phyloP scores from a whole-genome alignment of 208 protist genomes.

The Acanthamoeba triangularis region DNA sequence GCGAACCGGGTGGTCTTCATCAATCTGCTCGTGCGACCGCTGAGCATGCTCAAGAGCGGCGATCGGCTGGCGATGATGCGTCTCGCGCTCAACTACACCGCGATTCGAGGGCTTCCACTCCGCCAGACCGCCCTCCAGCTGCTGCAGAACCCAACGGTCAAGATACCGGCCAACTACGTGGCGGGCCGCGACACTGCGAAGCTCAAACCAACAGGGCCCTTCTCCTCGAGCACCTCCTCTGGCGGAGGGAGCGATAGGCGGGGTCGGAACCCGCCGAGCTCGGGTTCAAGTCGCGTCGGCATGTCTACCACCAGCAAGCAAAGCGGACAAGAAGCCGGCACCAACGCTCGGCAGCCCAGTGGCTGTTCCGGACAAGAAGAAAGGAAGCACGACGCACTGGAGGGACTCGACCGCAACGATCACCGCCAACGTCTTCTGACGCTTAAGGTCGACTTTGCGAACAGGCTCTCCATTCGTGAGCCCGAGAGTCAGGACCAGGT shows the following conservation, averaged over 20 bases:
- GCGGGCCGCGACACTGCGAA: background rate
- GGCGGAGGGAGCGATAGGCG: background rate
- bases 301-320: background rate
- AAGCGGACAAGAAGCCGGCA: background rate
- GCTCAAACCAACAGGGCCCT: background rate
- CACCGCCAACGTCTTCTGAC: background rate
- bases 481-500: background rate
- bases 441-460: background rate
- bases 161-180: background rate
- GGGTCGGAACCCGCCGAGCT: background rate
- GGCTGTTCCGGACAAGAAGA: background rate
- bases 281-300: background rate
- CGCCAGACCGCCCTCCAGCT: background rate
- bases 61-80: background rate
- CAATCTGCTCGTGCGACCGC: background rate
- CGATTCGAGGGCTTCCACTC: conserved; percentile 2
- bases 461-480: background rate
- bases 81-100: background rate
- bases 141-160: background rate
- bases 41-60: background rate
- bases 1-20: background rate
- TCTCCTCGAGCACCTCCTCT: background rate
- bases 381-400: background rate
- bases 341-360: background rate
- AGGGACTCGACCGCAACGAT: background rate